A percentile compares a stretch with the other conserved stretches of the same genome.
Conservation (phyloP, 2,329 filamentous ascomycete species). For the Chaetomium sp. region DNA sequence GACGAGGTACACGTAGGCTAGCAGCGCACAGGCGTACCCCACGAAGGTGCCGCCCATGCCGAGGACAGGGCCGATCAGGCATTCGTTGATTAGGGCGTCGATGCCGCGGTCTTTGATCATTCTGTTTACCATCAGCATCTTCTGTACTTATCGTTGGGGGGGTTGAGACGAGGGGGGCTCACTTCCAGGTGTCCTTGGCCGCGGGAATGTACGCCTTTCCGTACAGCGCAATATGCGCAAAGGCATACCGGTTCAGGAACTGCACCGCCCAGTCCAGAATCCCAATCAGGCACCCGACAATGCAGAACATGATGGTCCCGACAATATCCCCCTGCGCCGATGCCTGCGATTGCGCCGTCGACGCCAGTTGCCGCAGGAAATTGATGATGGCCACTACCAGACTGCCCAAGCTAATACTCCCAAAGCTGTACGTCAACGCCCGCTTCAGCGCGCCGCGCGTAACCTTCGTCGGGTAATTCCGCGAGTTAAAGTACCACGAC, state of each 20-base stretch:
- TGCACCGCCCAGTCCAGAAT: conserved; percentile 79
- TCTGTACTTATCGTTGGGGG: no score
- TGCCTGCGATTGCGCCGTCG: conserved; percentile 63
- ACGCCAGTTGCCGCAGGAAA: conserved; percentile 73
- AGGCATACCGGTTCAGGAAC: conserved; percentile 88
- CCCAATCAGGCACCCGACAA: conserved; percentile 68
- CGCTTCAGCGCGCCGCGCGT: conserved; percentile 79
- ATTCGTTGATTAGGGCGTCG: conserved; percentile 85
- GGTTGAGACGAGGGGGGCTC: conserved; percentile 20
- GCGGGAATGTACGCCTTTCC: conserved; percentile 81
- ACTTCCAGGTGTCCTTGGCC: conserved; percentile 80
- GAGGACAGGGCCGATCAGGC: conserved; percentile 67
- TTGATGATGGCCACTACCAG: conserved; percentile 83
- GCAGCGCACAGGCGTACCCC: conserved; percentile 70
- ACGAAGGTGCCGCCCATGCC: conserved; percentile 78
- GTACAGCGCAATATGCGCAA: conserved; percentile 87
- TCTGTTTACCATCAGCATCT: no score
- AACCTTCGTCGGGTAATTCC: conserved; percentile 65
- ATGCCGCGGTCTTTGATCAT: conserved; percentile 92
- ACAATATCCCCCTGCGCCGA: conserved; percentile 63
- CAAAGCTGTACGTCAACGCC: conserved; percentile 84
- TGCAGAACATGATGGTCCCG: conserved; percentile 60
- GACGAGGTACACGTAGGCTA: conserved; percentile 80
- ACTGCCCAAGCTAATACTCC: conserved; percentile 81
- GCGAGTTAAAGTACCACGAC: conserved; percentile 80